A percentile compares a stretch with the other conserved stretches of the same genome.
phyloP scores from a whole-genome alignment of 306 rosid genomes.

The Citrullus amarus region DNA sequence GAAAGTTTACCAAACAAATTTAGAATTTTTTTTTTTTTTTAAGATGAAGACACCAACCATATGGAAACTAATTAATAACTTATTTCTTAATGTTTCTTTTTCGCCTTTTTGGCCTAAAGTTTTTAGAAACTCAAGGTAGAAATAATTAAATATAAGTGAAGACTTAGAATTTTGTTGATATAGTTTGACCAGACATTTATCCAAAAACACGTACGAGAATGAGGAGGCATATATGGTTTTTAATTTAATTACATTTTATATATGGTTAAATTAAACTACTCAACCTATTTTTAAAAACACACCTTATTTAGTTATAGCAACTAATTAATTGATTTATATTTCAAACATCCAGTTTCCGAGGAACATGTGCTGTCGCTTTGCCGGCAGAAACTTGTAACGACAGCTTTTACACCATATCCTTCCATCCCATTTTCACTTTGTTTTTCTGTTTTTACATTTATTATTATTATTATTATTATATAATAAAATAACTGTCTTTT shows the following conservation, averaged over 20 bases:
- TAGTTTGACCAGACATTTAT: constrained; percentile 3
- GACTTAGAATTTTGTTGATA: neutral
- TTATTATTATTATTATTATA: no score
- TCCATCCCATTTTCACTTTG: constrained; percentile 1
- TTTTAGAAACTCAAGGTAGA: neutral
- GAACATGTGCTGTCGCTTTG: constrained; percentile 31
- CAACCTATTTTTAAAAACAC: no score
- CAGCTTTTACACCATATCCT: constrained; percentile 4
- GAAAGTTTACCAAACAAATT: no score
- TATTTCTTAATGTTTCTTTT: neutral
- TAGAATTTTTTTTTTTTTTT: no score
- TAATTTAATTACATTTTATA: neutral
- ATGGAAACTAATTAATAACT: neutral
- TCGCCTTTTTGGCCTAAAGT: neutral
- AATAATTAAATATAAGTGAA: neutral
- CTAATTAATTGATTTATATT: neutral
- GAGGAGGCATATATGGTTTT: neutral
- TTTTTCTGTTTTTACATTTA: neutral
- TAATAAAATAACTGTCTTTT: no score
- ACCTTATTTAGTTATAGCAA: no score
- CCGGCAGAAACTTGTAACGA: constrained; percentile 16
- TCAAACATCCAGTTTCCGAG: constrained; percentile 8
- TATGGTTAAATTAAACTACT: neutral
- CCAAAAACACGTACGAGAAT: constrained; percentile 11
- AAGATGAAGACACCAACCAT: no score